Percentiles rank a stretch among this genome's conserved stretches.
phyloP scores from a whole-genome alignment of 139 green algal genomes.

The Chlamydomonas asymmetrica region DNA sequence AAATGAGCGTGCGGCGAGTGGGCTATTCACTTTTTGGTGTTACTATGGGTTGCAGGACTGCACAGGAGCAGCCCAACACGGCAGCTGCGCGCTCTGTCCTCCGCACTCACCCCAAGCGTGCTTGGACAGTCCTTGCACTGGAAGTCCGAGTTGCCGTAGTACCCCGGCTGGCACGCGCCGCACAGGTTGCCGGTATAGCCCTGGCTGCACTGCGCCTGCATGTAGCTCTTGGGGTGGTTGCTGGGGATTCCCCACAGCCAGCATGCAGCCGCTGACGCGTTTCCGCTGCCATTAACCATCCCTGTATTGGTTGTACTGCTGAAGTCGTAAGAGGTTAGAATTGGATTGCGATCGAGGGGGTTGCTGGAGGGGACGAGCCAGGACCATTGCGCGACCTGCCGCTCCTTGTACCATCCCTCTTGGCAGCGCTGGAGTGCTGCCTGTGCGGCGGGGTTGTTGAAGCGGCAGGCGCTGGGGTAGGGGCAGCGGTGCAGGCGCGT shows the following conservation, averaged over 20 bases:
- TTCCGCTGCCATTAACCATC: too few relatives aligned
- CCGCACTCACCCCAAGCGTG: background rate
- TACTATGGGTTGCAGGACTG: too few relatives aligned
- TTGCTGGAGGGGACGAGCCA: background rate
- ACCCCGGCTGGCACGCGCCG: conserved; percentile 3
- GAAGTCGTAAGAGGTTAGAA: background rate
- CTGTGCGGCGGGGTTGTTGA: too few relatives aligned
- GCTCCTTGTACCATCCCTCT: background rate
- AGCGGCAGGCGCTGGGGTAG: too few relatives aligned
- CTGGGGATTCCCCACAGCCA: background rate
- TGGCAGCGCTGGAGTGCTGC: too few relatives aligned
- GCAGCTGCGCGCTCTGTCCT: too few relatives aligned
- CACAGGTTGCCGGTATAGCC: conserved; percentile 34
- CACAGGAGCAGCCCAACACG: too few relatives aligned
- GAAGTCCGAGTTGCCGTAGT: conserved; percentile 2
- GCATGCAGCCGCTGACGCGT: too few relatives aligned
- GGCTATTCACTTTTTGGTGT: too few relatives aligned
- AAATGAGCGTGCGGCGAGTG: too few relatives aligned
- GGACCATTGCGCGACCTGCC: background rate
- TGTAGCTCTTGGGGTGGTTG: conserved; percentile 3
- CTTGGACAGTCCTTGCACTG: background rate
- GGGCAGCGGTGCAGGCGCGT: background rate
- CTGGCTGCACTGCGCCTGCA: conserved; percentile 1
- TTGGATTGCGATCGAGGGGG: background rate
- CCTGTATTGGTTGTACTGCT: background rate